Conservation (phyloP, 768 basidiomycete genomes). For the Boletus patriciae region DNA sequence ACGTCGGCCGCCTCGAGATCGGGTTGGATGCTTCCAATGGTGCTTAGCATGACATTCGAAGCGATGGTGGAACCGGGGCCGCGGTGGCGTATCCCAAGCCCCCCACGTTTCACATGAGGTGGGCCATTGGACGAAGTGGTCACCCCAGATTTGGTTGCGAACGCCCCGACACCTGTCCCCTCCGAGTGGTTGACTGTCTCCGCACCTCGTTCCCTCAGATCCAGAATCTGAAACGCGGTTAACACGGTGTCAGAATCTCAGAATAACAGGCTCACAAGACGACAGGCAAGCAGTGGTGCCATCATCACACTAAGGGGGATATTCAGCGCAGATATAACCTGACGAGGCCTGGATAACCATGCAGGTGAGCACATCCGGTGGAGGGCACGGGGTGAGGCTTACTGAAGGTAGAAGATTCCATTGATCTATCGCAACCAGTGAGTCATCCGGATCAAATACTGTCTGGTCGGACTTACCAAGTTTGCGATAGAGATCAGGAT, state of each 20-base stretch:
- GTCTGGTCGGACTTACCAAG: conserved; percentile 41
- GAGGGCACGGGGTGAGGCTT: background rate
- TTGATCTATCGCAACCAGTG: conserved; percentile 49
- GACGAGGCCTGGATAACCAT: conserved; percentile 57
- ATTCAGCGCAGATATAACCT: conserved; percentile 80
- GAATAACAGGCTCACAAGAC: conserved; percentile 48
- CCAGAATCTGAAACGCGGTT: conserved; percentile 60
- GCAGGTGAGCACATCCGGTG: conserved; percentile 7
- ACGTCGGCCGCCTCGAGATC: conserved; percentile 52
- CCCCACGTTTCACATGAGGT: conserved; percentile 24
- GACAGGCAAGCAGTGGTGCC: conserved; percentile 75
- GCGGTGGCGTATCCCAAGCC: conserved; percentile 50
- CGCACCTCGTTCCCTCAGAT: conserved; percentile 78
- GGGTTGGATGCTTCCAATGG: conserved; percentile 59
- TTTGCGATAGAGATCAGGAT: conserved; percentile 85
- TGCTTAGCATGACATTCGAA: conserved; percentile 64
- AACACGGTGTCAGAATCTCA: background rate
- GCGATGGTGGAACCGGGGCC: conserved; percentile 54
- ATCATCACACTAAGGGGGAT: conserved; percentile 86
- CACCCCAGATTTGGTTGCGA: conserved; percentile 59
- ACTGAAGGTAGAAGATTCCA: conserved; percentile 87
- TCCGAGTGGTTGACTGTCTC: conserved; percentile 76
- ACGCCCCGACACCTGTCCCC: conserved; percentile 65
- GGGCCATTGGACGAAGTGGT: conserved; percentile 25
- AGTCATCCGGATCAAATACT: conserved; percentile 3